phyloP scores from a whole-genome alignment of 306 rosid genomes.

The Elaeagnus macrophylla region DNA sequence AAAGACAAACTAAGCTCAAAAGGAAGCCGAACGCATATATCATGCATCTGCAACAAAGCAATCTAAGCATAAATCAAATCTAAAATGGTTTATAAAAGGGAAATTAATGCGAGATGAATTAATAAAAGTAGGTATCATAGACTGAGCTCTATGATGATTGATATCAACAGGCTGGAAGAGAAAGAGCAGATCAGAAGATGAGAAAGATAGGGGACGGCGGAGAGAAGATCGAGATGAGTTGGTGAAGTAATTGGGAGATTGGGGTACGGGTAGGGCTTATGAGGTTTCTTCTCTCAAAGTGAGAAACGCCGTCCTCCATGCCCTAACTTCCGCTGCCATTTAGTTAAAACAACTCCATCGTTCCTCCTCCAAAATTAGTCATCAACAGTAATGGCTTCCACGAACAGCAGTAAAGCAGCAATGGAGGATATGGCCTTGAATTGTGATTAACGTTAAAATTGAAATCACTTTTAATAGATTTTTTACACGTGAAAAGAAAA shows the following conservation, averaged over 20 bases:
- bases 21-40: conserved; percentile 37
- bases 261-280: conserved; percentile 34
- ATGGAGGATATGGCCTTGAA: too few relatives aligned
- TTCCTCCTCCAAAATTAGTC: too few relatives aligned
- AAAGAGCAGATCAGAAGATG: conserved; percentile 67
- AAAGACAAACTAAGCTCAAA: conserved; percentile 51
- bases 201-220: conserved; percentile 61
- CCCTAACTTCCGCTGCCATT: conserved; percentile 21
- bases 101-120: conserved; percentile 41
- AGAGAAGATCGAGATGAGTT: conserved; percentile 37
- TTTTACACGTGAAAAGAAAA: too few relatives aligned
- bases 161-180: conserved; percentile 42
- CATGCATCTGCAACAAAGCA: conserved; percentile 41
- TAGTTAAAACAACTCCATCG: neutral
- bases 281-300: conserved; percentile 72
- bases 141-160: conserved; percentile 19
- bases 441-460: too few relatives aligned
- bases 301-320: conserved; percentile 74
- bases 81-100: neutral
- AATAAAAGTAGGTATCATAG: conserved; percentile 26
- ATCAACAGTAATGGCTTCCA: too few relatives aligned
- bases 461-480: too few relatives aligned
- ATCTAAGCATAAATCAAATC: neutral
- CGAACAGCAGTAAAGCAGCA: too few relatives aligned
- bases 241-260: conserved; percentile 41